These are phyloP conservation scores for Saksenaea oblongispora DNA, from an alignment of 371 early-diverging fungal species.

Conservation along the genomic window DNA sequence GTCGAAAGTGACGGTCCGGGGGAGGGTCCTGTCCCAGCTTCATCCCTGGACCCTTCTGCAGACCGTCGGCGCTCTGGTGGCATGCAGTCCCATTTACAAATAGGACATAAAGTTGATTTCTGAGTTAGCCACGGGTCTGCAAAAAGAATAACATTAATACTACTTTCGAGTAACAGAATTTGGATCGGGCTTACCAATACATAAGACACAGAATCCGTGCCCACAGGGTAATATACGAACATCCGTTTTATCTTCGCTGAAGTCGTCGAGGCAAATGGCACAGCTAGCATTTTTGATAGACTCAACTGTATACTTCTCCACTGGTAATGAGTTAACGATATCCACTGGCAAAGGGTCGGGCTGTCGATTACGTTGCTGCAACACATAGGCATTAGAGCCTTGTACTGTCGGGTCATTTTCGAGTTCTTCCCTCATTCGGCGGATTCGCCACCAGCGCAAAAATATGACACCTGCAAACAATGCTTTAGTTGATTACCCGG, in stretches of 20 bases:
- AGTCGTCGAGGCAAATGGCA: conserved; percentile 50
- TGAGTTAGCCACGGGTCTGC: conserved; percentile 42
- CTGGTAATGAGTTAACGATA: conserved; percentile 22
- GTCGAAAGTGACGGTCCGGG: neutral
- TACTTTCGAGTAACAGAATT: too few relatives aligned
- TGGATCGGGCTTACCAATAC: conserved; percentile 36
- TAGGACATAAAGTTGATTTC: conserved; percentile 37
- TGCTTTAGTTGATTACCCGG: neutral
- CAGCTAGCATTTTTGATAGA: conserved; percentile 33
- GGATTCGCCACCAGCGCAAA: conserved; percentile 45
- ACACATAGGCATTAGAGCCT: conserved; percentile 11
- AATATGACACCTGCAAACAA: conserved; percentile 34
- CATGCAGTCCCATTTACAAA: conserved; percentile 41
- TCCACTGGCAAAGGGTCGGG: conserved; percentile 41
- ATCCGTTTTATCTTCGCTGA: conserved; percentile 17
- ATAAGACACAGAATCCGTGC: conserved; percentile 46
- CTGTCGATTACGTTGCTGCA: conserved; percentile 27
- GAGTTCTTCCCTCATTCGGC: conserved; percentile 26
- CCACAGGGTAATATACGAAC: conserved; percentile 42
- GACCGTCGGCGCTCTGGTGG: conserved; percentile 23
- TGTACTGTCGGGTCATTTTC: conserved; percentile 10
- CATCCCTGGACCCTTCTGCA: neutral
- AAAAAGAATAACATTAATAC: too few relatives aligned
- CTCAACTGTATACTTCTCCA: conserved; percentile 17
- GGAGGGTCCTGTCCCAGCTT: neutral